phyloP scores from a whole-genome alignment of 495 filamentous ascomycete species.

The Jackrogersella multiformis region DNA sequence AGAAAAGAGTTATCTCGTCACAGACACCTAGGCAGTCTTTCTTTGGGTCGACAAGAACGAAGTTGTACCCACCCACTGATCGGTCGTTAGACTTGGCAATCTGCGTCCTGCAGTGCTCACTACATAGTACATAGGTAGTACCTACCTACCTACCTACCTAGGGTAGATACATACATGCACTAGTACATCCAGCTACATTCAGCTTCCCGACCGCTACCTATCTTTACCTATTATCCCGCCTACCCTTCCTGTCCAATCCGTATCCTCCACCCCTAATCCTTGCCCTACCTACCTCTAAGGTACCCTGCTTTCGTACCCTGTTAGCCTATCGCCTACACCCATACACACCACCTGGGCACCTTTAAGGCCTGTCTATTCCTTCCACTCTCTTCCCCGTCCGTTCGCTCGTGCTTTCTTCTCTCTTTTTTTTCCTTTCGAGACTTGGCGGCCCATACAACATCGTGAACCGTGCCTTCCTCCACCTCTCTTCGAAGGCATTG shows the following conservation, averaged over 20 bases:
- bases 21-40: not conserved
- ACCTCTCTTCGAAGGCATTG: constrained; percentile 34
- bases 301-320: constrained; percentile 41
- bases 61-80: constrained; percentile 24
- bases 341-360: constrained; percentile 30
- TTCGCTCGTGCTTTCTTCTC: constrained; percentile 29
- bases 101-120: constrained; percentile 36
- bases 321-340: constrained; percentile 30
- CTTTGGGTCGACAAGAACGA: constrained; percentile 1
- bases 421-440: constrained; percentile 27
- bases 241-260: constrained; percentile 34
- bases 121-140: no score
- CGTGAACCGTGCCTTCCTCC: constrained; percentile 38
- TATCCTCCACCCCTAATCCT: constrained; percentile 36
- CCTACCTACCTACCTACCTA: no score
- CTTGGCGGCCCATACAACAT: constrained; percentile 27
- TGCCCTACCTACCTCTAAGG: constrained; percentile 38
- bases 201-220: constrained; percentile 21
- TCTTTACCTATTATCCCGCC: not conserved
- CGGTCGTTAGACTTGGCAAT: constrained; percentile 41
- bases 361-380: constrained; percentile 39
- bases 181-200: constrained; percentile 19
- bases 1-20: not conserved
- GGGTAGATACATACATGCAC: no score
- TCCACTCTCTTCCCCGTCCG: constrained; percentile 22